A percentile compares a stretch with the other conserved stretches of the same genome.
Conservation (phyloP, 2,329 filamentous ascomycete species). For the Venturia aucupariae region DNA sequence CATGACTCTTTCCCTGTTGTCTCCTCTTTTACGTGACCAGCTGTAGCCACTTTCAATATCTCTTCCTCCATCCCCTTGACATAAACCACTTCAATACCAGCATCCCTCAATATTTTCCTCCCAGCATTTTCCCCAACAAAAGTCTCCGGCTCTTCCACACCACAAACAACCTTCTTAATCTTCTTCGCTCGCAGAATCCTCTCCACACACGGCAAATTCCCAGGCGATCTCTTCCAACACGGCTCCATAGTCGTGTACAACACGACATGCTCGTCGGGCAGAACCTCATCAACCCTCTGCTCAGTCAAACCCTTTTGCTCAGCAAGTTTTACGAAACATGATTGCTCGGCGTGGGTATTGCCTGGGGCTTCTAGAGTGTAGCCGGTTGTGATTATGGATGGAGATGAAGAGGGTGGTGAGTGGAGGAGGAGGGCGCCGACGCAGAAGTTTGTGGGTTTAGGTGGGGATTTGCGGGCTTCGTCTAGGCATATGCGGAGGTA, state of each 20-base stretch:
- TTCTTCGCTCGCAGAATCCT: constrained; percentile 54
- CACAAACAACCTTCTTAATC: constrained; percentile 74
- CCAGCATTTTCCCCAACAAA: constrained; percentile 81
- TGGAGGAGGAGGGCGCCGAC: constrained; percentile 72
- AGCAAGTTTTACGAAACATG: constrained; percentile 68
- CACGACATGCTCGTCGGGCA: constrained; percentile 31
- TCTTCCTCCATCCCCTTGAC: constrained; percentile 68
- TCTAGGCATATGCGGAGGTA: constrained; percentile 65
- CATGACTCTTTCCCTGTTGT: background rate
- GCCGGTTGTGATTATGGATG: constrained; percentile 62
- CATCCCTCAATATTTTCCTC: constrained; percentile 56
- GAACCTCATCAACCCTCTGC: constrained; percentile 41
- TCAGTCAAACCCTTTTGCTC: constrained; percentile 34
- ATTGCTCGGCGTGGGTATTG: constrained; percentile 96
- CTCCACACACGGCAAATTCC: constrained; percentile 69
- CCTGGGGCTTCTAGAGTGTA: constrained; percentile 85
- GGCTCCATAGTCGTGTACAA: constrained; percentile 94
- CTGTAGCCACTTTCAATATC: constrained; percentile 73
- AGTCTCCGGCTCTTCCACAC: constrained; percentile 78
- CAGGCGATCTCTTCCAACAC: constrained; percentile 63
- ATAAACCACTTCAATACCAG: constrained; percentile 64
- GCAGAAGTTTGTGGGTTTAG: constrained; percentile 83
- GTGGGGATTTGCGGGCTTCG: constrained; percentile 70
- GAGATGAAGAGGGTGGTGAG: constrained; percentile 25
- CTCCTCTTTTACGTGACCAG: constrained; percentile 53